These are phyloP conservation scores for Pyrenophora seminiperda DNA, from an alignment of 2,329 filamentous ascomycete genomes.

Conservation along the genomic window DNA sequence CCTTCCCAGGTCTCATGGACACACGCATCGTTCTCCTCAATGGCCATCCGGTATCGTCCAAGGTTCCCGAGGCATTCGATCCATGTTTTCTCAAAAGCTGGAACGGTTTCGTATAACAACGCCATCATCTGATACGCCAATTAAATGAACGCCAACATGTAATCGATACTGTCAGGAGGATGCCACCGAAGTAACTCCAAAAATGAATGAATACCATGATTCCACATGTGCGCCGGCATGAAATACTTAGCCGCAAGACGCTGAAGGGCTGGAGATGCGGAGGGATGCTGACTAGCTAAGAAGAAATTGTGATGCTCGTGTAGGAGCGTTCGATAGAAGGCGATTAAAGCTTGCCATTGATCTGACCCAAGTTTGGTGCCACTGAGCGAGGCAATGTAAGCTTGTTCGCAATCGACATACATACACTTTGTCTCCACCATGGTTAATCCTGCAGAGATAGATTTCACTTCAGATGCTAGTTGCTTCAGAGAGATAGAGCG, in stretches of 20 bases:
- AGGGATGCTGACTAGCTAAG: constrained; percentile 80
- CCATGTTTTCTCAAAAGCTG: constrained; percentile 85
- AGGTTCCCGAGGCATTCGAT: constrained; percentile 91
- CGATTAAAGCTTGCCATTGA: constrained; percentile 84
- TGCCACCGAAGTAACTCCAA: constrained; percentile 70
- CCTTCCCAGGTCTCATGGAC: constrained; percentile 82
- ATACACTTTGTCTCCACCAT: constrained; percentile 90
- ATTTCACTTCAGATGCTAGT: constrained; percentile 78
- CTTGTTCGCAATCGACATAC: constrained; percentile 76
- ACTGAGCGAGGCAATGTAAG: constrained; percentile 57
- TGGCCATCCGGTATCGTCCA: constrained; percentile 85
- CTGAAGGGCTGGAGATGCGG: constrained; percentile 69
- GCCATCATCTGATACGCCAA: constrained; percentile 90
- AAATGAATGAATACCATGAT: constrained; percentile 86
- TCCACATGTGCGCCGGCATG: constrained; percentile 95
- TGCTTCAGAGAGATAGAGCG: constrained; percentile 76
- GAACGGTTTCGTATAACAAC: constrained; percentile 81
- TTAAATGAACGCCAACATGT: constrained; percentile 92
- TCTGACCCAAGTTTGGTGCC: constrained; percentile 60
- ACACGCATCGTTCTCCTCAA: constrained; percentile 78
- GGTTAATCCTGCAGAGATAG: constrained; percentile 79
- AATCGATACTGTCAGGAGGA: constrained; percentile 77
- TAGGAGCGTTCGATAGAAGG: constrained; percentile 77
- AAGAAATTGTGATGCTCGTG: constrained; percentile 72
- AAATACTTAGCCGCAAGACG: constrained; percentile 78